Percentiles rank a stretch among this genome's conserved stretches.
phyloP scores from a whole-genome alignment of 1,139 yeast species.

The Yamadazyma atmosphaerica region DNA sequence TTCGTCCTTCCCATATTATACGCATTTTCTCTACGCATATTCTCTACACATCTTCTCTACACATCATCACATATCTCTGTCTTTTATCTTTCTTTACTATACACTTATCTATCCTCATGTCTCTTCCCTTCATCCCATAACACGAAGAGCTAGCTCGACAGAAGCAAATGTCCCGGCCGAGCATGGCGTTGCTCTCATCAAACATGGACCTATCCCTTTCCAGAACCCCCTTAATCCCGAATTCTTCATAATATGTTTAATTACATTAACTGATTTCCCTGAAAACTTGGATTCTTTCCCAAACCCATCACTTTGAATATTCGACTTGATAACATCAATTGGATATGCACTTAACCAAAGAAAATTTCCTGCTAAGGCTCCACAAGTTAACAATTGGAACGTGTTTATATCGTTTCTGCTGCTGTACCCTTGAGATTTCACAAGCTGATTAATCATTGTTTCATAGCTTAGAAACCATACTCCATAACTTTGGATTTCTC shows the following conservation, averaged over 20 bases:
- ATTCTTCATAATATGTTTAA: conserved; percentile 41
- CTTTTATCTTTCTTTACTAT: no score
- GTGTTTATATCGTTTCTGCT: conserved; percentile 58
- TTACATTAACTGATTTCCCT: conserved; percentile 49
- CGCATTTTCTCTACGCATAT: no score
- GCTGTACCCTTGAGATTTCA: conserved; percentile 26
- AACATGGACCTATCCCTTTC: conserved; percentile 71
- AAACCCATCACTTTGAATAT: conserved; percentile 67
- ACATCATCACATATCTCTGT: no score
- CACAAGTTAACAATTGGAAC: conserved; percentile 58
- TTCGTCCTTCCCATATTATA: no score
- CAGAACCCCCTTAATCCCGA: conserved; percentile 64
- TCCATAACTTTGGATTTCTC: conserved; percentile 82
- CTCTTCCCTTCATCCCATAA: conserved; percentile 46
- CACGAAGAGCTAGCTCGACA: conserved; percentile 64
- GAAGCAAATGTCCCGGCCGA: conserved; percentile 80
- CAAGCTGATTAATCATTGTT: conserved; percentile 49
- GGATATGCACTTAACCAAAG: conserved; percentile 75
- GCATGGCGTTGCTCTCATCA: conserved; percentile 70
- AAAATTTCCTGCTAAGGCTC: conserved; percentile 73
- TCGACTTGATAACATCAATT: conserved; percentile 66
- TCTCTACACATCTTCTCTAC: no score
- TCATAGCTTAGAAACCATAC: conserved; percentile 81
- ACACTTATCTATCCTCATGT: no score
- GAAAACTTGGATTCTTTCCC: conserved; percentile 44